Base-by-base conservation (phyloP, 768 basidiomycete genomes). In the Phanerochaete sordida region DNA sequence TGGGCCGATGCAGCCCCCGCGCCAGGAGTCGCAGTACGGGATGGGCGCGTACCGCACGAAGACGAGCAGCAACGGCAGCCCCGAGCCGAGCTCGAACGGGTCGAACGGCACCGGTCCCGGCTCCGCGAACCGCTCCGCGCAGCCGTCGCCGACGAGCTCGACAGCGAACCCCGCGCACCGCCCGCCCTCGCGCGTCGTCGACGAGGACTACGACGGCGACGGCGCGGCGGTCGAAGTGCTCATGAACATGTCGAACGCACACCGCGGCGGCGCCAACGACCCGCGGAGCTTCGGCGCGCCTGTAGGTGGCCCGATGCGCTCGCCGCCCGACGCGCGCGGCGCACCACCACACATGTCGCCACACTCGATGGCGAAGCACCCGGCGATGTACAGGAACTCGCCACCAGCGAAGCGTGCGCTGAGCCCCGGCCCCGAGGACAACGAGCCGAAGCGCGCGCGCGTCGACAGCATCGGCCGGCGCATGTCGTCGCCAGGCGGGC, bases 191-290 rank as follows among this genome's bases (percentile, higher is more conserved):
- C 81, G 95, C 7, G 75, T 83, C 1, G 81, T 95, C 19, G 93
- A 97, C 67, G 95, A 98, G 65, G 91, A 97, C 66, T 97, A 97
- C 65, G 95, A 98, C 66, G 95, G 95, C 72, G 91, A 89, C 26
- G 90, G 86, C n/a, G 85, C 91, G 3, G 93, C 93, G 65, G 84
- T 91, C 0, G 53, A 54, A 24, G 33, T 39, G 35, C 76, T 97
- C 33, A 91, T 97, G 73, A 84, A 81, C 1, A 78, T 97, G 49
- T 63, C 60, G 3, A 11, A 35, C 24, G 8, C 59, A 31, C 69
- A 67, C 56, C 68, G 70, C 48, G 60, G 27, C 37, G 59, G 60
- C 31, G 55, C 67, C 4, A 62, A 63, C n/a, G 67, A 68, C 33
- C 60, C 62, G 2, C 60, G 63, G 31, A 61, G 57, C 27, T 65